Base-by-base conservation (phyloP, 1,284 basidiomycete genomes). In the Malassezia obtusa region DNA sequence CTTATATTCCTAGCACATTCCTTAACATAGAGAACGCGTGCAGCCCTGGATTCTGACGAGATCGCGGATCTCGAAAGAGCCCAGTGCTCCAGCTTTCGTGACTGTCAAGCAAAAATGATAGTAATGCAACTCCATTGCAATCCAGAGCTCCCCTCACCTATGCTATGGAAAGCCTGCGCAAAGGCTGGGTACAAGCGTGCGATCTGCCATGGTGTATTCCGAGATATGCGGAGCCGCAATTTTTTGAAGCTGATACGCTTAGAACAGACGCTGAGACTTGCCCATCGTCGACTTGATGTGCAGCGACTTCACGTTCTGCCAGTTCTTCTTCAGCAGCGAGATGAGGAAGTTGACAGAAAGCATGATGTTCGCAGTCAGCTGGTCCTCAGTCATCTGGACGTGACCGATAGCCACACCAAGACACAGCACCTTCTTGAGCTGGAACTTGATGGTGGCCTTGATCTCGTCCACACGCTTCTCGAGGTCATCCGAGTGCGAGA, bases 271-370 rank as follows among this genome's bases (percentile, higher is more conserved):
- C 75, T 91, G 80, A 61, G 91, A 88, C 80, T 94, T 94, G 82
- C 92, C 91, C 92, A 96, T 98, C 76, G 92, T 92, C 68, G 84
- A 83, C 83, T 99, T 99, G 81, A 99, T 84, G 82, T 94, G 89
- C 64, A 98, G 81, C 59, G 90, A 95, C 80, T 91, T 92, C 79
- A 98, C 86, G 80, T 98, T 99, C 79, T 96, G 92, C 91, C 91
- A 96, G 65, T 95, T 91, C 84, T 98, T 98, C 84, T 98, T 98
- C 76, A 99, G 84, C 58, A 99, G 81, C 37, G 94, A 96, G 76
- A 99, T 88, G 67, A 99, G 82, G 84, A 98, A 99, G 85, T 99
- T 99, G 82, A 99, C 92, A 78, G 89, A 49, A 71, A 98, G 79
- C 94, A 98, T 98, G 80, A 89, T 85, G 79, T 98, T 98, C 67